Evolutionary conservation across 495 filamentous ascomycete species (phyloP).

Genomic region (Xylaria palmicola): DNA sequence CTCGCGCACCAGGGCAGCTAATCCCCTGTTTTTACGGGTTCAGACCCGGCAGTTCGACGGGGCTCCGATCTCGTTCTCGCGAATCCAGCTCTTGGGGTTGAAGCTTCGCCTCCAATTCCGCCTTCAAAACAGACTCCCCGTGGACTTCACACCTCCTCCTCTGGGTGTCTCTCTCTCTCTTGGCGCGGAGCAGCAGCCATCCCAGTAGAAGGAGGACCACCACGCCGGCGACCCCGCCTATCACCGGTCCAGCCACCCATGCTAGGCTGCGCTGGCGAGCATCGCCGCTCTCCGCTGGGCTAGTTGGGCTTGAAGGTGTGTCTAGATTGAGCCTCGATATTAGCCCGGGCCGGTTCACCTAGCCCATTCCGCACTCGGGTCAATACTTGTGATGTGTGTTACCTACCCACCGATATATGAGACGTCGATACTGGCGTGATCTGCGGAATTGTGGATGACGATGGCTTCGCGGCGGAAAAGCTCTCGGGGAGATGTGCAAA

Average conservation of each 20-base stretch:
- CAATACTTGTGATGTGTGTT: neutral
- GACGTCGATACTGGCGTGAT: neutral
- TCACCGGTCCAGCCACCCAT: neutral
- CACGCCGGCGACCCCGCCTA: neutral
- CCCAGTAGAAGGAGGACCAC: neutral
- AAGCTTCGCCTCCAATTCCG: neutral
- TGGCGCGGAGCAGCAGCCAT: neutral
- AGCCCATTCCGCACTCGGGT: neutral
- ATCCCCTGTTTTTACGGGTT: too few relatives aligned
- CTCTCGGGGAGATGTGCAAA: neutral
- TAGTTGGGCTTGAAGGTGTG: neutral
- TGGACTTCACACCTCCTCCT: neutral
- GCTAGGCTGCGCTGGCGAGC: neutral
- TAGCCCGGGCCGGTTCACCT: neutral
- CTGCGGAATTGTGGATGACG: neutral
- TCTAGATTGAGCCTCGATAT: neutral
- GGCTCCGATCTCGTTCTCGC: neutral
- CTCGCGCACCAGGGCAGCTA: too few relatives aligned
- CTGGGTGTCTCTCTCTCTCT: conserved; percentile 13
- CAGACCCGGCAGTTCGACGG: neutral
- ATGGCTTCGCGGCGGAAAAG: too few relatives aligned
- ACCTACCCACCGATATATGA: neutral
- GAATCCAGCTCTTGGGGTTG: neutral
- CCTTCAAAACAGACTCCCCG: neutral
- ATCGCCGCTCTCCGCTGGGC: neutral